Evolutionary conservation across 2,329 filamentous ascomycete genomes (phyloP).

Genomic region (Pseudocercospora macadamiae): DNA sequence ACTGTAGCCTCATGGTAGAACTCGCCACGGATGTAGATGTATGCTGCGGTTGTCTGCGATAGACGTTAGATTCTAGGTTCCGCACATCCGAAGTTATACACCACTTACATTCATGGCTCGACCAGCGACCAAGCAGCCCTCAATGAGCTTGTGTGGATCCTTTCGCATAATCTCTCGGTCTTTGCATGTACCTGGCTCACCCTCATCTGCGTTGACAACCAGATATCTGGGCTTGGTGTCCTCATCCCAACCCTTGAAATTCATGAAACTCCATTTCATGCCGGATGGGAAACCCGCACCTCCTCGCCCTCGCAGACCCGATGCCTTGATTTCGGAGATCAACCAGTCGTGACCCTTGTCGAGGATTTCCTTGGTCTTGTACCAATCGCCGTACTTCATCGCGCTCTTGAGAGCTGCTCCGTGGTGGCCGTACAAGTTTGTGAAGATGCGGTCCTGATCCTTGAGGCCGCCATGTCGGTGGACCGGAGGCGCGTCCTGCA

Average conservation of each 20-base stretch:
- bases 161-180: constrained; percentile 99
- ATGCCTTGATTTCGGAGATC: constrained; percentile 95
- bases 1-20: constrained; percentile 96
- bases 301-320: constrained; percentile 90
- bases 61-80: not conserved
- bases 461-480: constrained; percentile 79
- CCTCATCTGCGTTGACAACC: constrained; percentile 95
- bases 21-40: constrained; percentile 99
- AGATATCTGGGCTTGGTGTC: constrained; percentile 94
- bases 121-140: constrained; percentile 93
- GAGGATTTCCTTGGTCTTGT: constrained; percentile 98
- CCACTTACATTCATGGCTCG: constrained; percentile 81
- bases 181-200: constrained; percentile 98
- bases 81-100: not conserved
- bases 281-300: constrained; percentile 98
- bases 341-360: constrained; percentile 98
- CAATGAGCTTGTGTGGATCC: constrained; percentile 97
- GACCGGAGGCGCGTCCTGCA: constrained; percentile 58
- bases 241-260: constrained; percentile 99
- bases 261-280: constrained; percentile 99
- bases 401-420: constrained; percentile 89
- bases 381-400: constrained; percentile 98
- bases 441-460: constrained; percentile 98
- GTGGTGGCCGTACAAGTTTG: constrained; percentile 95
- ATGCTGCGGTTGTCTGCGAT: constrained; percentile 77